Evolutionary conservation across 192 early-diverging fungal genomes (phyloP).

Genomic region (Coemansia aciculifera): DNA sequence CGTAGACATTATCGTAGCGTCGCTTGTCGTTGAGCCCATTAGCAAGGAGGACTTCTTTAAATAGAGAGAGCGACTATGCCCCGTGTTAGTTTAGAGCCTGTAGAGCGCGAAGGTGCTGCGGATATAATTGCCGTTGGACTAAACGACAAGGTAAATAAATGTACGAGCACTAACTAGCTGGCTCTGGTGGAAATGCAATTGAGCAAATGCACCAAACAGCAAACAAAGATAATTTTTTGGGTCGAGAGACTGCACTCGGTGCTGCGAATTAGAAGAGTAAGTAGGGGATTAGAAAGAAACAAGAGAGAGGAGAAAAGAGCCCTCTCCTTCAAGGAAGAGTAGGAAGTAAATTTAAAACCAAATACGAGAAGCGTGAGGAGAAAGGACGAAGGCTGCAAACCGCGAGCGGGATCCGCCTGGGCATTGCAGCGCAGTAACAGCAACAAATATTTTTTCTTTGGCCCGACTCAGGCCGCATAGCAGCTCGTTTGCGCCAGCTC

Average conservation of each 20-base stretch:
- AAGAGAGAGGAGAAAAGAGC: neutral
- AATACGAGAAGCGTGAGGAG: neutral
- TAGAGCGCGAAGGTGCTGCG: neutral
- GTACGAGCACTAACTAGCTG: neutral
- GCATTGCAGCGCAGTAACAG: neutral
- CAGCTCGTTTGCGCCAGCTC: slow-evolving; percentile 1
- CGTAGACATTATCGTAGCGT: slow-evolving; percentile 30
- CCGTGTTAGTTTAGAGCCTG: neutral
- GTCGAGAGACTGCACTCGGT: neutral
- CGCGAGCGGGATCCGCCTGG: slow-evolving; percentile 2
- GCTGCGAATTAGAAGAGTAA: neutral
- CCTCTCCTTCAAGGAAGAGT: neutral
- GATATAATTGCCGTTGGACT: neutral
- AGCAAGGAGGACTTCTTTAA: neutral
- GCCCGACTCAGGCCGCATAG: slow-evolving; percentile 2
- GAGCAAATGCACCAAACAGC: slow-evolving; percentile 8
- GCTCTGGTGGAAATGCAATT: neutral
- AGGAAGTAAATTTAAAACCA: neutral
- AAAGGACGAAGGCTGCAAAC: neutral
- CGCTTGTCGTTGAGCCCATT: slow-evolving; percentile 36
- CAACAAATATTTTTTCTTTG: slow-evolving; percentile 1
- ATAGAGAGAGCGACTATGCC: neutral
- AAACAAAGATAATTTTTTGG: neutral
- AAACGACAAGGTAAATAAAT: neutral
- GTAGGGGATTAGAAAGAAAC: too few relatives aligned